Evolutionary conservation across 2,329 filamentous ascomycete genomes (phyloP), one percentile per base, ranked within the genome.

Genomic region (Nothopassalora personata): DNA sequence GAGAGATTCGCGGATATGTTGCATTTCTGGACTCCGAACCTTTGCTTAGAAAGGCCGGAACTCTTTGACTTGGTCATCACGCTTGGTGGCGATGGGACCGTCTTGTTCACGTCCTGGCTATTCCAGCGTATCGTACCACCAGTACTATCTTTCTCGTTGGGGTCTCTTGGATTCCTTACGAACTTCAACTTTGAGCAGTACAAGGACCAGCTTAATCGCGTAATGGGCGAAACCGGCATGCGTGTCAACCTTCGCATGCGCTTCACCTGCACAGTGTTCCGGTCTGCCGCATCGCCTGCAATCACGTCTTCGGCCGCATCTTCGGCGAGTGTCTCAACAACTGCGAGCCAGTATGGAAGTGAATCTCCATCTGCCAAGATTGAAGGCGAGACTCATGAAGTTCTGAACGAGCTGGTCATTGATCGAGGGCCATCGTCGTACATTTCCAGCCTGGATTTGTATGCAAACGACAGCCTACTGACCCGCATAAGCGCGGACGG

Each of bases 401-500:
- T 99, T 19, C 85, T 99, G 64, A 99, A 99, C 76, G 94, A 99
- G 77, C 86, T 99, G 54, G 93, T 99, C 74, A 97, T 99, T 68
- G 94, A 99, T 77, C 90, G 94, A 60, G 94, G 94, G 64, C 94
- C 94, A 70, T 96, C 90, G 15, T 92, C 93, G 19, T 99, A 97
- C 72, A 93, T 99, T 60, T 97, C 93, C 47, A 96, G 96, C 76
- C 82, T 99, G 43, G 94, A 99, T 77, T 81, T 99, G 10, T 97
- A 96, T 73, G 94, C 92, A 63, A 94, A 99, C 72, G 89, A 96
- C 71, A 91, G 96, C 74, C 86, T 97, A 47, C 82, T 99, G 67
- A 99, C 94, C 15, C 90, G 97, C 54, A 90, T 99, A 51, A 92
- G 96, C 76, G 94, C 94, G 34, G 94, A 99, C 70, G 94, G 94